These are phyloP conservation scores for Starmerella apicola DNA, from an alignment of 805 yeast genomes.

Conservation along the genomic window DNA sequence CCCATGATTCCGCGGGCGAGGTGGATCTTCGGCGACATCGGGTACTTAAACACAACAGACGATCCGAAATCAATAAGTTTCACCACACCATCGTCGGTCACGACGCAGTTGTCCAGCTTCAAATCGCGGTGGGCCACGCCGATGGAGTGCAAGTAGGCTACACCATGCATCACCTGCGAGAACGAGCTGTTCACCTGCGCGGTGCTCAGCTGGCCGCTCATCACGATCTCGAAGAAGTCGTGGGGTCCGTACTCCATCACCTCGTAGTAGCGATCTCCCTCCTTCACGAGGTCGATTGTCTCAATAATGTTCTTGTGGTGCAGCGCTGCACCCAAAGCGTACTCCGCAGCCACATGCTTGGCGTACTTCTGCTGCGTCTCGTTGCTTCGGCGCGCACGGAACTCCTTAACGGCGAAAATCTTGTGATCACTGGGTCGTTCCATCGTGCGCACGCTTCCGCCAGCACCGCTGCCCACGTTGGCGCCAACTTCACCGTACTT, in stretches of 20 bases:
- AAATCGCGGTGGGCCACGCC: constrained; percentile 91
- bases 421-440: constrained; percentile 46
- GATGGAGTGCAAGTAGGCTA: constrained; percentile 57
- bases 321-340: constrained; percentile 63
- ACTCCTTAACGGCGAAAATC: constrained; percentile 77
- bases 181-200: constrained; percentile 70
- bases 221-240: constrained; percentile 85
- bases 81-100: constrained; percentile 68
- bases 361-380: constrained; percentile 61
- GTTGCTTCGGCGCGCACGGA: constrained; percentile 49
- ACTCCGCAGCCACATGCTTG: constrained; percentile 71
- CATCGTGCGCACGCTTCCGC: constrained; percentile 81
- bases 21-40: constrained; percentile 44
- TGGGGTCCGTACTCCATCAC: constrained; percentile 89
- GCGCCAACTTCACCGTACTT: constrained; percentile 68
- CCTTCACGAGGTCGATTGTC: constrained; percentile 68
- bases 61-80: constrained; percentile 91
- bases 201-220: constrained; percentile 68
- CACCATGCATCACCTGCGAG: constrained; percentile 68
- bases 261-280: constrained; percentile 48
- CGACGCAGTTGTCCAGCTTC: constrained; percentile 85
- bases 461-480: constrained; percentile 82
- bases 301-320: constrained; percentile 70
- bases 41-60: constrained; percentile 68
- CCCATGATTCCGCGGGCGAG: constrained; percentile 82